phyloP scores from a whole-genome alignment of 2,329 filamentous ascomycete species.

The Microcyclosporella mali region DNA sequence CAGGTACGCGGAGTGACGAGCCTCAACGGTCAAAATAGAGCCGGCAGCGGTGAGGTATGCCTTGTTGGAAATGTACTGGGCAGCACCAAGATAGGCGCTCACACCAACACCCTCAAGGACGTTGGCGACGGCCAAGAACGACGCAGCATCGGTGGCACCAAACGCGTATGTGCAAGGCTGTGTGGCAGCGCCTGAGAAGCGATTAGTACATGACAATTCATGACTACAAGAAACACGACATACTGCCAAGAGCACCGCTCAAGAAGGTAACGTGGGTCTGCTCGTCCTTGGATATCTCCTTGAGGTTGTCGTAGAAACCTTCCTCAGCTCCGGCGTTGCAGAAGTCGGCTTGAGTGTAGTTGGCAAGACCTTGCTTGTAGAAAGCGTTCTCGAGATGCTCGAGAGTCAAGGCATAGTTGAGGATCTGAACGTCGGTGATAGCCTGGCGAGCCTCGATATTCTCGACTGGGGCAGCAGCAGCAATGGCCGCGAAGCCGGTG shows the following conservation, averaged over 20 bases:
- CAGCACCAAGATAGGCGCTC: conserved; percentile 57
- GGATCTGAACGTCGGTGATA: conserved; percentile 23
- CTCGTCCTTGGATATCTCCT: conserved; percentile 54
- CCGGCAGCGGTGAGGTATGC: conserved; percentile 56
- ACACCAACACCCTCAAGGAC: conserved; percentile 54
- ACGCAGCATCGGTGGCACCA: conserved; percentile 28
- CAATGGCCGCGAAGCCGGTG: conserved; percentile 14
- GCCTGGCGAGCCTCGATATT: conserved; percentile 8
- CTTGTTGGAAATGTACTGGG: conserved; percentile 51
- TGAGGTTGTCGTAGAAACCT: conserved; percentile 53
- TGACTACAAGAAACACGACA: not conserved
- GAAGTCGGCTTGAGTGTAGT: conserved; percentile 52
- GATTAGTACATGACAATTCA: not conserved
- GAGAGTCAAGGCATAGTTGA: conserved; percentile 42
- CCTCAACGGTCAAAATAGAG: conserved; percentile 59
- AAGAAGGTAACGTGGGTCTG: conserved; percentile 54
- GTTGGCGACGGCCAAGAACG: conserved; percentile 48
- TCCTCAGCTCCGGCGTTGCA: conserved; percentile 43
- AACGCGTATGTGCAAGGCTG: conserved; percentile 55
- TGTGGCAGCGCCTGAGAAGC: conserved; percentile 38
- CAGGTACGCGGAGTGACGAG: conserved; percentile 59
- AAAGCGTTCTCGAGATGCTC: conserved; percentile 54
- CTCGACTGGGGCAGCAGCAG: conserved; percentile 16
- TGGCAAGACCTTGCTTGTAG: conserved; percentile 54
- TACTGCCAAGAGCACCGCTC: conserved; percentile 34